Conservation (phyloP, 2,329 filamentous ascomycete genomes). For the Colletotrichum falcatum region DNA sequence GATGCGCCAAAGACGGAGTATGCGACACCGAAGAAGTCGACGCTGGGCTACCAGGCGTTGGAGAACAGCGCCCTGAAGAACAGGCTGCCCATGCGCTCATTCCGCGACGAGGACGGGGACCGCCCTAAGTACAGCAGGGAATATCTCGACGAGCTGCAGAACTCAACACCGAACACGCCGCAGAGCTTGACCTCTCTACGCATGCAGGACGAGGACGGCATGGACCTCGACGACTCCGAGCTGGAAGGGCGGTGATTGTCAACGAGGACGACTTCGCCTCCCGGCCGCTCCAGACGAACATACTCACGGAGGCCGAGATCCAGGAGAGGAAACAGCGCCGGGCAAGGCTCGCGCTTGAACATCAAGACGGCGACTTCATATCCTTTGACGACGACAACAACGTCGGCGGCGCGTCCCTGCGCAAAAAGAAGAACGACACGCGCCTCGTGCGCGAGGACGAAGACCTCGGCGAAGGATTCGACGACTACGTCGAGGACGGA, state of each 20-base stretch:
- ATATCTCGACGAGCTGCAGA: slow-evolving; percentile 86
- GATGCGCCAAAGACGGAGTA: slow-evolving; percentile 65
- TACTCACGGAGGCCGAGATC: slow-evolving; percentile 38
- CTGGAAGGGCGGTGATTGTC: slow-evolving; percentile 75
- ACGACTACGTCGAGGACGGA: slow-evolving; percentile 90
- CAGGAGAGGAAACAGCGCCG: slow-evolving; percentile 69
- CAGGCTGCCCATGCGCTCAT: slow-evolving; percentile 67
- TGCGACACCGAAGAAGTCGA: slow-evolving; percentile 72
- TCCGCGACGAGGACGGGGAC: slow-evolving; percentile 69
- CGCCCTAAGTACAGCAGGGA: slow-evolving; percentile 87
- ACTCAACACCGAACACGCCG: slow-evolving; percentile 86
- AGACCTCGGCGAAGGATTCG: slow-evolving; percentile 92
- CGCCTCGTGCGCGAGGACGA: slow-evolving; percentile 88
- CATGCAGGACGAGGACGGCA: slow-evolving; percentile 61
- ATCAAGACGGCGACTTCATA: slow-evolving; percentile 69
- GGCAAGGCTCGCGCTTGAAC: slow-evolving; percentile 80
- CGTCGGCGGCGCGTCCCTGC: slow-evolving; percentile 49
- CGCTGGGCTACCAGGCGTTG: slow-evolving; percentile 71
- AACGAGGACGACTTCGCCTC: slow-evolving; percentile 57
- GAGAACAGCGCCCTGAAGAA: slow-evolving; percentile 75
- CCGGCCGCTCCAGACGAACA: slow-evolving; percentile 56
- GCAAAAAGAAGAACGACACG: slow-evolving; percentile 67
- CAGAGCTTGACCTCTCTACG: slow-evolving; percentile 66
- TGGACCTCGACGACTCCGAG: slow-evolving; percentile 70
- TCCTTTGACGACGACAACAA: slow-evolving; percentile 72